Evolutionary conservation across 768 basidiomycete species (phyloP).

Genomic region (Auriscalpium microsporum): DNA sequence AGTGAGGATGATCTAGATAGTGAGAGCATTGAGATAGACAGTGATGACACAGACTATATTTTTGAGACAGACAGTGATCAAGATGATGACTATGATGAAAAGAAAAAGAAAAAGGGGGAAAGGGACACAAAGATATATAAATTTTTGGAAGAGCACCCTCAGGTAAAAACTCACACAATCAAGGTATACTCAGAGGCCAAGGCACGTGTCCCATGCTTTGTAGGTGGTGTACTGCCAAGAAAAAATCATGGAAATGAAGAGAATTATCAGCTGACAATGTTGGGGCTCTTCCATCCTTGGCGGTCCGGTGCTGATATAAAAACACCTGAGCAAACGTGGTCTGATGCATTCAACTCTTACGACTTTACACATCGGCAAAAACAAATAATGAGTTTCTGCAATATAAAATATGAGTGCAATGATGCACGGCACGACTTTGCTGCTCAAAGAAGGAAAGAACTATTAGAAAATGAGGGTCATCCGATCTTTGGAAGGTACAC

Average conservation of each 20-base stretch:
- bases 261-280: slow-evolving; percentile 11
- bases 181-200: neutral
- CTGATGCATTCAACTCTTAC: slow-evolving; percentile 14
- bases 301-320: slow-evolving; percentile 4
- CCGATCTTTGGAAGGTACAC: neutral
- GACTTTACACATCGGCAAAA: slow-evolving; percentile 11
- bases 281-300: slow-evolving; percentile 10
- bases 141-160: slow-evolving; percentile 18
- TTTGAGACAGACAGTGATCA: neutral
- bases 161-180: slow-evolving; percentile 17
- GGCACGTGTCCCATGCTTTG: slow-evolving; percentile 21
- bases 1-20: neutral
- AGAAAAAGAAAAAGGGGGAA: neutral
- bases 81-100: neutral
- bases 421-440: slow-evolving; percentile 29
- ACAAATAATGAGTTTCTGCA: slow-evolving; percentile 23
- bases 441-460: slow-evolving; percentile 10
- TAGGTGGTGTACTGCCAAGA: slow-evolving; percentile 22
- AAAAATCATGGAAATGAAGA: slow-evolving; percentile 17
- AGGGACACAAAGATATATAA: neutral
- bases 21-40: neutral
- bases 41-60: neutral
- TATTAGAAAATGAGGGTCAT: neutral
- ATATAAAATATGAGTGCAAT: slow-evolving; percentile 28
- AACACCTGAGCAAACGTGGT: slow-evolving; percentile 14